These are phyloP conservation scores for Hirschfeldia incana DNA, from an alignment of 345 rosid genomes.

Conservation along the genomic window DNA sequence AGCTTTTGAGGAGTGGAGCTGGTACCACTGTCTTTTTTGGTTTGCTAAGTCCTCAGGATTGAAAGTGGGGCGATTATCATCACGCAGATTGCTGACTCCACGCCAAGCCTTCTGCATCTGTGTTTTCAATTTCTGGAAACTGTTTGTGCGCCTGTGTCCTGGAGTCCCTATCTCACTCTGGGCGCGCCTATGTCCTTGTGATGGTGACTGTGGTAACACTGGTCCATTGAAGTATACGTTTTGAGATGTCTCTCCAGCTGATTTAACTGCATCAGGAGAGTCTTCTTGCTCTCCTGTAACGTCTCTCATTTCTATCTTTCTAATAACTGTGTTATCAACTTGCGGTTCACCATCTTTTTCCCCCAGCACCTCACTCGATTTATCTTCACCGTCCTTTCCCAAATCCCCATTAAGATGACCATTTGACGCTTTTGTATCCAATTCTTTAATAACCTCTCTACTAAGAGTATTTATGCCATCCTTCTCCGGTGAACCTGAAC, in stretches of 20 bases:
- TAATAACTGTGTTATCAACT: conserved; percentile 40
- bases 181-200: conserved; percentile 58
- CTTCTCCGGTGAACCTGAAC: conserved; percentile 18
- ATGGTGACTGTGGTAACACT: conserved; percentile 38
- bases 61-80: conserved; percentile 55
- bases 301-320: conserved; percentile 51
- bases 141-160: conserved; percentile 54
- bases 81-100: conserved; percentile 60
- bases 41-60: conserved; percentile 95
- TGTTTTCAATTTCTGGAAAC: conserved; percentile 67
- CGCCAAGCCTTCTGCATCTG: conserved; percentile 92
- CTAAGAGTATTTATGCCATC: conserved; percentile 15
- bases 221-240: conserved; percentile 37
- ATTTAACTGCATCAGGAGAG: conserved; percentile 30
- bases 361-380: conserved; percentile 4
- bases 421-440: conserved; percentile 16
- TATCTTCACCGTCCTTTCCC: conserved; percentile 21
- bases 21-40: conserved; percentile 98
- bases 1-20: conserved; percentile 80
- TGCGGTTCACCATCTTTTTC: conserved; percentile 27
- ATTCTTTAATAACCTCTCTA: conserved; percentile 9
- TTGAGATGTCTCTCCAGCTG: conserved; percentile 37
- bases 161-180: conserved; percentile 57
- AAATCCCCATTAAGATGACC: conserved; percentile 13
- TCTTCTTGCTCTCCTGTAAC: conserved; percentile 55